These are phyloP conservation scores for Lipomyces mesembrius DNA, from an alignment of 805 yeast genomes.

Conservation along the genomic window DNA sequence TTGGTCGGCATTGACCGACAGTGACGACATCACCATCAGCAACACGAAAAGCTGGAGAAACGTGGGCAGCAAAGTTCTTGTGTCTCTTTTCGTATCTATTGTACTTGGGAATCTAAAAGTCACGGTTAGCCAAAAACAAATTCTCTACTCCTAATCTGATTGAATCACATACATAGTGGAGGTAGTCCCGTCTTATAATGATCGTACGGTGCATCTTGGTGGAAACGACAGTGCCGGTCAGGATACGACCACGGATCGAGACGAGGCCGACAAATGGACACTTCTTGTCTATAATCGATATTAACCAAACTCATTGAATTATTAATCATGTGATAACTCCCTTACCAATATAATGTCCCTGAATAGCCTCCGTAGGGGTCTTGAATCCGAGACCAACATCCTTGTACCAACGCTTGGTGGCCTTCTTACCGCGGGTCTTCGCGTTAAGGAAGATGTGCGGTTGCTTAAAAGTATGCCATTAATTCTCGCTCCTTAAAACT, in stretches of 20 bases:
- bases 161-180: slow-evolving; percentile 68
- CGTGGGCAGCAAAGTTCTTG: slow-evolving; percentile 99
- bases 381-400: slow-evolving; percentile 99
- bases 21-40: slow-evolving; percentile 98
- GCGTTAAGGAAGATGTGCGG: slow-evolving; percentile 99
- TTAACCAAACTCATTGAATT: not conserved
- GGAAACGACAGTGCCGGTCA: slow-evolving; percentile 99
- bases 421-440: slow-evolving; percentile 97
- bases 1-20: slow-evolving; percentile 99
- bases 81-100: slow-evolving; percentile 99
- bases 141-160: not conserved
- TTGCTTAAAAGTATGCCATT: slow-evolving; percentile 62
- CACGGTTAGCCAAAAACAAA: slow-evolving; percentile 9
- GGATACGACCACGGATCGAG: slow-evolving; percentile 99
- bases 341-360: slow-evolving; percentile 89
- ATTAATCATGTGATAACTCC: slow-evolving; percentile 39
- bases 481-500: not conserved
- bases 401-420: slow-evolving; percentile 99
- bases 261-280: slow-evolving; percentile 98
- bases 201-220: slow-evolving; percentile 99
- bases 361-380: slow-evolving; percentile 99
- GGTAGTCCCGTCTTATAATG: slow-evolving; percentile 99
- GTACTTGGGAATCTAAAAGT: slow-evolving; percentile 83
- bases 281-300: slow-evolving; percentile 65
- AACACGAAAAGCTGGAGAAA: slow-evolving; percentile 99